Evolutionary conservation across 2,329 filamentous ascomycete genomes (phyloP), one percentile per base, ranked within the genome.

Genomic region (Colletotrichum sp.): DNA sequence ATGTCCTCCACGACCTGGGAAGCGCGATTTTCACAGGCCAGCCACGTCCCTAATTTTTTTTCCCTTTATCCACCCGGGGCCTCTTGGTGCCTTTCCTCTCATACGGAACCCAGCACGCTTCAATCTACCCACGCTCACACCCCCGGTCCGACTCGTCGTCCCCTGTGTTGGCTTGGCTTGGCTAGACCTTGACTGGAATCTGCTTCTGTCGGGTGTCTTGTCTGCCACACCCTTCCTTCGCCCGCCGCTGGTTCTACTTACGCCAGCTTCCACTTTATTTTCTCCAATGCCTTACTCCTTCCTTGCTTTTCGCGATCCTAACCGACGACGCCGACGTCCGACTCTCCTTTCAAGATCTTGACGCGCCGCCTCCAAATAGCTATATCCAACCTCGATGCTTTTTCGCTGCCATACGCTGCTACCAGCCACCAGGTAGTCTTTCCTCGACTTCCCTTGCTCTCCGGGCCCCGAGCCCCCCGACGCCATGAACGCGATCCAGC

Each of bases 401-500:
- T 75, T 75, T 69, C 71, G 30, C 58, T 67, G 43, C 55, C 64
- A 74, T n/a, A 65, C 65, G n/a, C 48, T 66, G 65, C 74, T 68
- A 76, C 74, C 66, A 57, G 38, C 30, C 63, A 66, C 36, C 21
- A 69, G 72, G 71, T 71, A 76, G 71, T 71, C 61, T 32, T 28
- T 28, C 60, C 52, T 71, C 58, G 64, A 65, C 67, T 68, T 60
- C 38, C 43, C 24, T 58, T 24, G 57, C 65, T 58, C 65, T 24
- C n/a, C 57, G 75, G 75, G 60, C 69, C 55, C 75, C 72, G 75
- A 77, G 71, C 65, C 64, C 79, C 77, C 73, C 80, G 80, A 77
- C 83, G 82, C 81, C 77, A 94, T 94, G 92, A 89, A 93, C 82
- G 89, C 92, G 82, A 88, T 93, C 78, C 89, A 92, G 85, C 89